Conservation (phyloP, 2,329 filamentous ascomycete genomes). For the Clonostachys byssicola region DNA sequence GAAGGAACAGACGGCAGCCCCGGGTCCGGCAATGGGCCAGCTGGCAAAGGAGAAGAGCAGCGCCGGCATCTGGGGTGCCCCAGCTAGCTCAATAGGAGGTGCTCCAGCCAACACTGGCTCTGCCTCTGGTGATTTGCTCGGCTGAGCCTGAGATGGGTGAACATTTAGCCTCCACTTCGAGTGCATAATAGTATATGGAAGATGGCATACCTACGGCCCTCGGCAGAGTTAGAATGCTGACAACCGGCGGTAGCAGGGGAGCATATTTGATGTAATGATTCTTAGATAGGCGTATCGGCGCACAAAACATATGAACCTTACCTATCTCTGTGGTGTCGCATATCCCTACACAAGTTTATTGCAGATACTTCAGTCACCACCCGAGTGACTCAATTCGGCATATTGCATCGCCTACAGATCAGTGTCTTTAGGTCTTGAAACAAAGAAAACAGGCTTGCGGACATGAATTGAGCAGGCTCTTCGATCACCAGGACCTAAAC, state of each 20-base stretch:
- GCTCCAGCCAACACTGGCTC: constrained; percentile 25
- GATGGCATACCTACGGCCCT: constrained; percentile 8
- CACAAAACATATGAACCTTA: constrained; percentile 23
- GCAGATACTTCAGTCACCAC: too few species aligned
- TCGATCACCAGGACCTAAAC: too few species aligned
- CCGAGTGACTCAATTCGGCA: too few species aligned
- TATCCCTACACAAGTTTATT: neutral
- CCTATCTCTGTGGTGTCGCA: neutral
- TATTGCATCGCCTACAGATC: too few species aligned
- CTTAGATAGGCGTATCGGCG: constrained; percentile 36
- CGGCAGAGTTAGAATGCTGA: constrained; percentile 8
- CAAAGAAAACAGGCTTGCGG: too few species aligned
- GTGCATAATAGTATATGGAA: too few species aligned
- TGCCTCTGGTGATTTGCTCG: constrained; percentile 43
- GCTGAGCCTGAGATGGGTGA: constrained; percentile 12
- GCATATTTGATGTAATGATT: constrained; percentile 24
- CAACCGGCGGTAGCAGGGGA: constrained; percentile 8
- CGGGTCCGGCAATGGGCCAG: constrained; percentile 75
- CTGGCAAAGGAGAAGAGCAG: constrained; percentile 98
- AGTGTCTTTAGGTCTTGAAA: too few species aligned
- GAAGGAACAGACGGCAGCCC: constrained; percentile 60
- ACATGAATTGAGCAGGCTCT: too few species aligned
- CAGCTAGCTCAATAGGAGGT: constrained; percentile 35
- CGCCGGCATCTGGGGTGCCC: constrained; percentile 87
- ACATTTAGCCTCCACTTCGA: too few species aligned